These are phyloP conservation scores for Calonectria montana DNA, from an alignment of 2,329 filamentous ascomycete genomes.

Conservation along the genomic window DNA sequence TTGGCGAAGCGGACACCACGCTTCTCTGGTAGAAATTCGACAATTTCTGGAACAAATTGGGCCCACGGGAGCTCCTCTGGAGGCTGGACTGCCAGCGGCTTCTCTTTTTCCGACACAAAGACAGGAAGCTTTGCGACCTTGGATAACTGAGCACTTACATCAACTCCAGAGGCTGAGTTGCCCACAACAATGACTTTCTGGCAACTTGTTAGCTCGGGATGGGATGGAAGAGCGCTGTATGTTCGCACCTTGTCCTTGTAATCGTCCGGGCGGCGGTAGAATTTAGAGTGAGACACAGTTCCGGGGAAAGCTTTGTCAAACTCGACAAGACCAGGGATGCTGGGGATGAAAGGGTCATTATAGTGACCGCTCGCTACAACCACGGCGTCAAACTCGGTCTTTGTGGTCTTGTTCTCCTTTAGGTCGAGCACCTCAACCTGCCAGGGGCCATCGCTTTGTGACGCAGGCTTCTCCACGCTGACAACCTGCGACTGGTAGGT, in stretches of 20 bases:
- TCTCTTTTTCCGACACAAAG: conserved; percentile 63
- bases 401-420: conserved; percentile 35
- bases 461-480: conserved; percentile 42
- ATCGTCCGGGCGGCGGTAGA: conserved; percentile 64
- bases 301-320: conserved; percentile 64
- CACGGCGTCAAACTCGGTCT: conserved; percentile 67
- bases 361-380: conserved; percentile 73
- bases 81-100: conserved; percentile 36
- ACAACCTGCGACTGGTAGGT: conserved; percentile 73
- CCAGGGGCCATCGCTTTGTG: conserved; percentile 51
- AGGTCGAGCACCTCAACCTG: conserved; percentile 52
- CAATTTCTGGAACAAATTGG: conserved; percentile 57
- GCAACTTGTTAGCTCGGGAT: conserved; percentile 42
- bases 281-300: conserved; percentile 72
- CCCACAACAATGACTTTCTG: conserved; percentile 77
- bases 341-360: conserved; percentile 68
- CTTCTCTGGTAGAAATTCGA: conserved; percentile 57
- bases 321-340: conserved; percentile 63
- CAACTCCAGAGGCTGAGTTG: conserved; percentile 77
- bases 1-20: conserved; percentile 70
- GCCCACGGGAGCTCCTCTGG: conserved; percentile 45
- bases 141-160: conserved; percentile 75
- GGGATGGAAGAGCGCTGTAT: too few relatives aligned
- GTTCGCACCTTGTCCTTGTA: conserved; percentile 46
- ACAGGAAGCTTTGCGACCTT: conserved; percentile 64